phyloP scores from a whole-genome alignment of 2,329 filamentous ascomycete genomes.

The Pseudocercospora vitis region DNA sequence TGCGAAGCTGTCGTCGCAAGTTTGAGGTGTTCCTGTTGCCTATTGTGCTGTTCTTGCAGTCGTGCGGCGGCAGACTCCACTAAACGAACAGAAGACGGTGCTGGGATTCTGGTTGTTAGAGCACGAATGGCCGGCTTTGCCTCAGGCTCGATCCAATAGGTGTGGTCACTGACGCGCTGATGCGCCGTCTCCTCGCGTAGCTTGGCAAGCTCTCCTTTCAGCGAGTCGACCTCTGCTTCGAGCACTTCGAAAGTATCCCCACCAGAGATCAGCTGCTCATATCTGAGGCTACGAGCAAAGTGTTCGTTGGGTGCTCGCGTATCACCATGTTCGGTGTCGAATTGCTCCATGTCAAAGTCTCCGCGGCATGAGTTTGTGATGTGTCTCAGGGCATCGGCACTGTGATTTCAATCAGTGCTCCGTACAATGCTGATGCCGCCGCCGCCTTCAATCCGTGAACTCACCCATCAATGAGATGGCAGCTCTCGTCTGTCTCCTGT shows the following conservation, averaged over 20 bases:
- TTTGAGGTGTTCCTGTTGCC: background rate
- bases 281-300: background rate
- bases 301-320: constrained; percentile 8
- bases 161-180: background rate
- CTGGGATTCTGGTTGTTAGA: constrained; percentile 6
- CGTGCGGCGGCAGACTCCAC: constrained; percentile 19
- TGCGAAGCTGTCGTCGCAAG: background rate
- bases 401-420: constrained; percentile 18
- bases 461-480: constrained; percentile 26
- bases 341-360: constrained; percentile 17
- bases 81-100: background rate
- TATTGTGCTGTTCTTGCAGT: constrained; percentile 25
- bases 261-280: constrained; percentile 4
- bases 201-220: constrained; percentile 25
- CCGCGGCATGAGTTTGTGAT: constrained; percentile 21
- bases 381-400: constrained; percentile 26
- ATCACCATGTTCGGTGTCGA: constrained; percentile 18
- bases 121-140: constrained; percentile 3
- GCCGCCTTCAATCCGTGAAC: too few relatives aligned
- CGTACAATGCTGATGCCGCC: too few relatives aligned
- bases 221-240: constrained; percentile 27
- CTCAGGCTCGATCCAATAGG: background rate
- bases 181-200: constrained; percentile 10
- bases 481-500: constrained; percentile 25
- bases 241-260: constrained; percentile 24